Conservation (phyloP, 805 yeast species). For the Starmerella apicola region DNA sequence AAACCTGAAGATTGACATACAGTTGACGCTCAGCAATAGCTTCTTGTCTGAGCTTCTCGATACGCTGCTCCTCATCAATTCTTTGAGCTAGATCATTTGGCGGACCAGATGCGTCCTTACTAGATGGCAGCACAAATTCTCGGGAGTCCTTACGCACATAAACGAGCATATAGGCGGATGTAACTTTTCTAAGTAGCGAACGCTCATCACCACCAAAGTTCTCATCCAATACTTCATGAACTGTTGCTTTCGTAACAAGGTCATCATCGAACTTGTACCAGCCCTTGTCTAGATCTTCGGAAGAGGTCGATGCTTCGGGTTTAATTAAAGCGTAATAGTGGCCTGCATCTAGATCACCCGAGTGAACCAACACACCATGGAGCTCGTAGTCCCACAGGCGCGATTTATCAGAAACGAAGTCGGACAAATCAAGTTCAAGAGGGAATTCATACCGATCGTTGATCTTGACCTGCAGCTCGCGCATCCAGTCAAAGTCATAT, state of each 20-base stretch:
- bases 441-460: slow-evolving; percentile 90
- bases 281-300: slow-evolving; percentile 31
- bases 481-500: slow-evolving; percentile 85
- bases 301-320: slow-evolving; percentile 37
- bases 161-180: slow-evolving; percentile 95
- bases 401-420: slow-evolving; percentile 51
- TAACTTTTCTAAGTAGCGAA: slow-evolving; percentile 52
- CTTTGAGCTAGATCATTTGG: slow-evolving; percentile 47
- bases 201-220: slow-evolving; percentile 71
- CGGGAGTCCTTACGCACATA: slow-evolving; percentile 59
- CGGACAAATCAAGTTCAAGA: slow-evolving; percentile 62
- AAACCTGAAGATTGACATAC: slow-evolving; percentile 11
- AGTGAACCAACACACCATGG: slow-evolving; percentile 91
- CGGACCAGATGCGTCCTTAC: slow-evolving; percentile 51
- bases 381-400: slow-evolving; percentile 68
- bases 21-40: slow-evolving; percentile 57
- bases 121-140: slow-evolving; percentile 38
- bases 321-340: slow-evolving; percentile 91
- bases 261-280: slow-evolving; percentile 97
- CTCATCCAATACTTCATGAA: slow-evolving; percentile 75
- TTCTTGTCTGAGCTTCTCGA: slow-evolving; percentile 39
- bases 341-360: slow-evolving; percentile 91
- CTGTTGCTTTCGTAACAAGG: slow-evolving; percentile 76
- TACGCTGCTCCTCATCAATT: slow-evolving; percentile 50
- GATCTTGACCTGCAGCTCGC: slow-evolving; percentile 77